These are phyloP conservation scores for Auricularia cornea DNA, from an alignment of 768 basidiomycete genomes.

Conservation along the genomic window DNA sequence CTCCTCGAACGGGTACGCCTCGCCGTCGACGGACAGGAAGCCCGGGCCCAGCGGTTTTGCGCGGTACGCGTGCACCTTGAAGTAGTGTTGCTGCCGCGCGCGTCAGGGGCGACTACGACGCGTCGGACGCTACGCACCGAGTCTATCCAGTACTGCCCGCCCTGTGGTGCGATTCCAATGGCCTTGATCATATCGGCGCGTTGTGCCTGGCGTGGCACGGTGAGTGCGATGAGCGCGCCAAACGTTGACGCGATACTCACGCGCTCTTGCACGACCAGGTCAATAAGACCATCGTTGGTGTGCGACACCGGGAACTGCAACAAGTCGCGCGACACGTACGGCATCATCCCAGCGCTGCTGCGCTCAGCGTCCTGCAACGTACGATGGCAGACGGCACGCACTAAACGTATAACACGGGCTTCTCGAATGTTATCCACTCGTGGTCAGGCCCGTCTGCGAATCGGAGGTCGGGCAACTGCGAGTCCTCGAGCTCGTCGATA, in stretches of 20 bases:
- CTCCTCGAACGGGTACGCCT: constrained; percentile 62
- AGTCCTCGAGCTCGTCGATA: constrained; percentile 10
- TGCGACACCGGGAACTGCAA: constrained; percentile 81
- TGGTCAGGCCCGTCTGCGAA: constrained; percentile 38
- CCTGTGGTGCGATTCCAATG: constrained; percentile 55
- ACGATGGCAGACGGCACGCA: constrained; percentile 7
- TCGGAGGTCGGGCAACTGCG: constrained; percentile 37
- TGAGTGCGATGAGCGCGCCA: constrained; percentile 1
- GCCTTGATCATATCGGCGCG: constrained; percentile 43
- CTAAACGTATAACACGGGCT: constrained; percentile 60
- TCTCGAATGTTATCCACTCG: constrained; percentile 64
- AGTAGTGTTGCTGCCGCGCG: constrained; percentile 50
- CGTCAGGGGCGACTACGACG: constrained; percentile 7
- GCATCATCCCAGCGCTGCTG: constrained; percentile 59
- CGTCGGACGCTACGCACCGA: constrained; percentile 33
- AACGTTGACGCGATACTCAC: constrained; percentile 31
- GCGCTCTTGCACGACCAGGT: constrained; percentile 55
- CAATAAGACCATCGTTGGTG: constrained; percentile 72
- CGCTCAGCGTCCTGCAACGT: background rate
- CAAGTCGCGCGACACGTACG: constrained; percentile 61
- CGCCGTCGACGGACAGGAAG: constrained; percentile 67
- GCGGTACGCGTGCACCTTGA: constrained; percentile 67
- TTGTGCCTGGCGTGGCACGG: constrained; percentile 28
- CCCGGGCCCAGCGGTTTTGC: constrained; percentile 53
- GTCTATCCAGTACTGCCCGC: constrained; percentile 52